Percentiles rank a stretch among this genome's conserved stretches.
Conservation (phyloP, 495 filamentous ascomycete genomes). For the Cairneyella variabilis region DNA sequence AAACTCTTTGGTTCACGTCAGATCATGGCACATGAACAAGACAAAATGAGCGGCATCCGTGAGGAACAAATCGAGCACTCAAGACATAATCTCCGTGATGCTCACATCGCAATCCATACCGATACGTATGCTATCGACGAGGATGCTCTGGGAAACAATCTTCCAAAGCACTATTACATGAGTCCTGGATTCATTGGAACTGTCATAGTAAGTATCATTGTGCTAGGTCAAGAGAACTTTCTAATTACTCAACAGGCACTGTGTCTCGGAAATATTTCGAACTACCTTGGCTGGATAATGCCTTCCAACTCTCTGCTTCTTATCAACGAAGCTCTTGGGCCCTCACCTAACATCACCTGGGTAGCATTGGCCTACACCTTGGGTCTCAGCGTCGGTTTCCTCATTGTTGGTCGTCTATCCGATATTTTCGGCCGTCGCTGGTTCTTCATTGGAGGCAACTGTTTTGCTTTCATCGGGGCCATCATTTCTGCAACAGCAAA, state of each 20-base stretch:
- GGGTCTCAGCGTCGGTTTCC: slow-evolving; percentile 18
- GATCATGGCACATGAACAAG: background rate
- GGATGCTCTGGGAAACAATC: slow-evolving; percentile 7
- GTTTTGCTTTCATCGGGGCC: slow-evolving; percentile 25
- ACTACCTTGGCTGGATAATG: slow-evolving; percentile 8
- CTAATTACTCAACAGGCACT: background rate
- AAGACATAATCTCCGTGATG: background rate
- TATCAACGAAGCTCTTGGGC: slow-evolving; percentile 32
- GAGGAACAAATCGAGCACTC: slow-evolving; percentile 8
- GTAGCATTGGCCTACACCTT: slow-evolving; percentile 34
- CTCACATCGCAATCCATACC: slow-evolving; percentile 6
- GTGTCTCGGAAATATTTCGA: slow-evolving; percentile 7
- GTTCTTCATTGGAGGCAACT: slow-evolving; percentile 22
- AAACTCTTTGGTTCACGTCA: too few species aligned
- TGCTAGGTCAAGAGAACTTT: background rate
- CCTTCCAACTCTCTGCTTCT: background rate
- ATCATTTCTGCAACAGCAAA: slow-evolving; percentile 33
- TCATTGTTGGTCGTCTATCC: slow-evolving; percentile 26
- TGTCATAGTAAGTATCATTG: background rate
- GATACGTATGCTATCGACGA: slow-evolving; percentile 11
- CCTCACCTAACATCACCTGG: slow-evolving; percentile 35
- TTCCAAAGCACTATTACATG: slow-evolving; percentile 9
- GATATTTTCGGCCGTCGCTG: slow-evolving; percentile 33
- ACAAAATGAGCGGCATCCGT: background rate
- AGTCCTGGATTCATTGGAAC: slow-evolving; percentile 9